These are phyloP conservation scores for Aspergillus pseudoterreus DNA, from an alignment of 2,329 filamentous ascomycete genomes.

Conservation along the genomic window DNA sequence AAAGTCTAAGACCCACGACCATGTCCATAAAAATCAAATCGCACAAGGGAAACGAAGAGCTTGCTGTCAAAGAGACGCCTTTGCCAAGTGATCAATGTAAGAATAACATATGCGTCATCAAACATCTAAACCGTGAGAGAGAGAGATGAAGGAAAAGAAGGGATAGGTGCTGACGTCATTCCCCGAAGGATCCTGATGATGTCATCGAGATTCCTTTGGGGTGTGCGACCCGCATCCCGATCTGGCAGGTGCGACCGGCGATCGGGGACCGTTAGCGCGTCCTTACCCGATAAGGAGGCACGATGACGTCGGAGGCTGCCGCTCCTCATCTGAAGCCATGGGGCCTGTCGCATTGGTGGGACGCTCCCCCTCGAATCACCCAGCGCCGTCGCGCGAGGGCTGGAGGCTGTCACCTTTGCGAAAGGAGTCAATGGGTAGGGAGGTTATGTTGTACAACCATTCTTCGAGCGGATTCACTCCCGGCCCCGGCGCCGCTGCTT, in stretches of 20 bases:
- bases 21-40: conserved; percentile 1
- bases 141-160: not conserved
- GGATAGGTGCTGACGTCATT: conserved; percentile 8
- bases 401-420: not conserved
- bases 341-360: not conserved
- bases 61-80: conserved; percentile 12
- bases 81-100: conserved; percentile 5
- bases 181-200: conserved; percentile 11
- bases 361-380: conserved; percentile 3
- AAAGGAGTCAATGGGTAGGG: conserved; percentile 1
- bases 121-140: not conserved
- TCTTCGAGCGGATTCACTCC: conserved; percentile 20
- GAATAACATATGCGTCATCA: conserved; percentile 15
- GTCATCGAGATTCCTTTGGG: conserved; percentile 15
- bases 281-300: conserved; percentile 11
- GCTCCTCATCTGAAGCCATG: conserved; percentile 17
- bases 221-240: conserved; percentile 11
- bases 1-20: conserved; percentile 14
- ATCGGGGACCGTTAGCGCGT: conserved; percentile 16
- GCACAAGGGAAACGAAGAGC: conserved; percentile 6
- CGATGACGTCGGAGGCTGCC: conserved; percentile 22
- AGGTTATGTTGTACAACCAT: conserved; percentile 1
- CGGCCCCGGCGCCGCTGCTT: conserved; percentile 48
- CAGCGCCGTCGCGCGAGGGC: conserved; percentile 4
- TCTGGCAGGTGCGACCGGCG: conserved; percentile 14